A percentile compares a stretch with the other conserved stretches of the same genome.
Evolutionary conservation across 2,329 filamentous ascomycete species (phyloP).

Genomic region (Hymenoscyphus repandus): DNA sequence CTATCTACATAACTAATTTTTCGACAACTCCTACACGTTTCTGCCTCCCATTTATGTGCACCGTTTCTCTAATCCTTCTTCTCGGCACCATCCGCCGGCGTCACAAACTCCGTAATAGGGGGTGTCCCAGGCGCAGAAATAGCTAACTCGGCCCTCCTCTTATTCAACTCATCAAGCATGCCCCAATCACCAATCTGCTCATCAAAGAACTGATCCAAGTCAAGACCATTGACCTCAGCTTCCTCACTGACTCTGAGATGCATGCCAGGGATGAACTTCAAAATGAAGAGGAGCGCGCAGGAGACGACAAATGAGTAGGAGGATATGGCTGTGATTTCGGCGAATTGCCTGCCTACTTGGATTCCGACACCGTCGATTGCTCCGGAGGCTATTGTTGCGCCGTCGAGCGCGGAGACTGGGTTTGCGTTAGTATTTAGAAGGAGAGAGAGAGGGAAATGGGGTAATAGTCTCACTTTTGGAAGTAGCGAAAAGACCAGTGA

Average conservation of each 20-base stretch:
- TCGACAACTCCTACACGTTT: too few species aligned
- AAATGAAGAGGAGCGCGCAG: conserved; percentile 46
- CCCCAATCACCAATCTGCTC: conserved; percentile 37
- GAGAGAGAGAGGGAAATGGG: not conserved
- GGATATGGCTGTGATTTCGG: conserved; percentile 50
- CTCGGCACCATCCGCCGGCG: conserved; percentile 8
- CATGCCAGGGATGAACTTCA: conserved; percentile 53
- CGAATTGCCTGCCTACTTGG: conserved; percentile 53
- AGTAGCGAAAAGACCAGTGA: conserved; percentile 54
- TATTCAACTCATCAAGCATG: conserved; percentile 25
- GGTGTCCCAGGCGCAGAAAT: conserved; percentile 19
- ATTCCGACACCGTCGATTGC: conserved; percentile 47
- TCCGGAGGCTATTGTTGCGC: conserved; percentile 37
- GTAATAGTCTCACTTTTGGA: conserved; percentile 22
- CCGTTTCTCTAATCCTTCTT: conserved; percentile 12
- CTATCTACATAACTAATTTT: too few species aligned
- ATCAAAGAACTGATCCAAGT: conserved; percentile 44
- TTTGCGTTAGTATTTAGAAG: conserved; percentile 2
- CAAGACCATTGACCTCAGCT: conserved; percentile 48
- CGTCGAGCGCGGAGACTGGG: conserved; percentile 46
- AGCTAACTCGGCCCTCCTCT: conserved; percentile 14
- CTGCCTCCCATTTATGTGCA: too few species aligned
- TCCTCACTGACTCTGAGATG: conserved; percentile 50
- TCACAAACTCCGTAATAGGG: conserved; percentile 7
- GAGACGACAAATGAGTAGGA: conserved; percentile 50